A percentile compares a stretch with the other conserved stretches of the same genome.
These are phyloP conservation scores for Orychophragmus violaceus DNA, from an alignment of 345 rosid genomes.

Conservation along the genomic window DNA sequence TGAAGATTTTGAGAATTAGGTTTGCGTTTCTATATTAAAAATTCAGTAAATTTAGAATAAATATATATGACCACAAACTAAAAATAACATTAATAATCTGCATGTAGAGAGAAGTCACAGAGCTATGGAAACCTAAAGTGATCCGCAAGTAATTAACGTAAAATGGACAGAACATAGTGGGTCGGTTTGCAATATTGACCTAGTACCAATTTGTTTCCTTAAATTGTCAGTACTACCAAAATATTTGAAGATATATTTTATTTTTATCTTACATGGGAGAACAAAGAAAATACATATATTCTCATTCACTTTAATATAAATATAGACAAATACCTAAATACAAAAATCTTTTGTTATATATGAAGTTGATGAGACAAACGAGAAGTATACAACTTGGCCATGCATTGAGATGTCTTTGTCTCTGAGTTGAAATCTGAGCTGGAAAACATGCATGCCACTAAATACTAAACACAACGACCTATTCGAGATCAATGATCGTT, in stretches of 20 bases:
- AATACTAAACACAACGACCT: background rate
- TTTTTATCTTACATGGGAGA: background rate
- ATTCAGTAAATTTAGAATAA: background rate
- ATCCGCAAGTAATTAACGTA: background rate
- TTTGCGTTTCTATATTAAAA: background rate
- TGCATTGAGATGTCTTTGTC: constrained; percentile 27
- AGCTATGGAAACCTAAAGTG: background rate
- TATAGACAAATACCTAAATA: constrained; percentile 16
- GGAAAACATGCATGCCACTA: constrained; percentile 30
- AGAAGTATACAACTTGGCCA: constrained; percentile 13
- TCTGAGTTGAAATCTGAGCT: constrained; percentile 25
- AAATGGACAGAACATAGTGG: background rate
- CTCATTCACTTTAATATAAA: background rate
- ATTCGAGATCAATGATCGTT: background rate
- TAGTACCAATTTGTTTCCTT: constrained; percentile 1
- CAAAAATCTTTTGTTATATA: background rate
- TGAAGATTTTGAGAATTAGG: background rate
- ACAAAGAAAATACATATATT: constrained; percentile 17
- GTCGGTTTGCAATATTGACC: background rate
- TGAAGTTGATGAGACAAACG: background rate
- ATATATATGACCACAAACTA: background rate
- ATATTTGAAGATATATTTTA: background rate
- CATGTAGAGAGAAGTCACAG: background rate
- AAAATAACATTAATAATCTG: background rate
- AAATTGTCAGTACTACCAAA: constrained; percentile 7